Conservation (phyloP, 106 monocot genomes). For the Acorus calamus region DNA sequence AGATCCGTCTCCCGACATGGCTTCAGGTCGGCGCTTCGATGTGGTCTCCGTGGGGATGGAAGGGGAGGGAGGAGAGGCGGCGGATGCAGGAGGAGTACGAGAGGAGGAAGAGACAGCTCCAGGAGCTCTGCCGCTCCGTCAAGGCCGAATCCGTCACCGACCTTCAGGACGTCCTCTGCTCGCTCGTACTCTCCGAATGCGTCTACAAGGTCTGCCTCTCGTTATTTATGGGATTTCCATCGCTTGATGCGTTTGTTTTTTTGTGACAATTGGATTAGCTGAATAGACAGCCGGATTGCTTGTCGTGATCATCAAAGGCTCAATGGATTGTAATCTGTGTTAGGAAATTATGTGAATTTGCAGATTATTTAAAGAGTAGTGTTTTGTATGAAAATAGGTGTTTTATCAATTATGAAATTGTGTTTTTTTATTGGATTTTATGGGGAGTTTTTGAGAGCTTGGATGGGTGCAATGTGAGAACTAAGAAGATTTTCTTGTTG, state of each 20-base stretch:
- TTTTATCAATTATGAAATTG: too few species aligned
- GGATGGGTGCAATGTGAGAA: too few species aligned
- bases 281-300: too few species aligned
- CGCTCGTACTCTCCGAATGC: conserved; percentile 95
- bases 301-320: too few species aligned
- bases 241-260: not conserved
- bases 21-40: conserved; percentile 17
- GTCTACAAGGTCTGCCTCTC: conserved; percentile 76
- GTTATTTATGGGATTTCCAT: not conserved
- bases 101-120: conserved; percentile 32
- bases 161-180: conserved; percentile 85
- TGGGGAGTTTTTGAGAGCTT: too few species aligned
- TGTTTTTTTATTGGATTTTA: too few species aligned
- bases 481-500: too few species aligned
- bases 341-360: too few species aligned
- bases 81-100: conserved; percentile 63
- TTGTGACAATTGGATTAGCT: too few species aligned
- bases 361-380: too few species aligned
- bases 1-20: conserved; percentile 14
- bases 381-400: too few species aligned
- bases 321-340: too few species aligned
- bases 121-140: conserved; percentile 63
- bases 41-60: conserved; percentile 52
- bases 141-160: conserved; percentile 72
- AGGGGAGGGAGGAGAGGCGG: conserved; percentile 48